Percentiles rank a stretch among this genome's conserved stretches.
These are phyloP conservation scores for Crataegus laevigata DNA, from an alignment of 306 rosid genomes.

Conservation along the genomic window DNA sequence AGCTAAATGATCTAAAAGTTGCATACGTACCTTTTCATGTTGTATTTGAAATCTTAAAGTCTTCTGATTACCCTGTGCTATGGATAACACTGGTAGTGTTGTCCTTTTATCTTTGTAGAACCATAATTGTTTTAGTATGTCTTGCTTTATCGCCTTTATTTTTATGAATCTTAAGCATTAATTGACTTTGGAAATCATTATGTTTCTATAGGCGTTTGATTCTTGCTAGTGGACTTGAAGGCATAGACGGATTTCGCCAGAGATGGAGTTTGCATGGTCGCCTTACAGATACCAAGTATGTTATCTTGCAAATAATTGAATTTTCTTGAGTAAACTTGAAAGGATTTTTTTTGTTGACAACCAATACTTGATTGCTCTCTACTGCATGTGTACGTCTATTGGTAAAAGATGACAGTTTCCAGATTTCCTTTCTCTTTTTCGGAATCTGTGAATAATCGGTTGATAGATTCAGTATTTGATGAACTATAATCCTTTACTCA, in stretches of 20 bases:
- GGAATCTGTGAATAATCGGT: not conserved
- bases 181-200: constrained; percentile 4
- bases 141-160: not conserved
- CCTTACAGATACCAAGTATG: constrained; percentile 75
- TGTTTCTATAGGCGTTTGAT: constrained; percentile 60
- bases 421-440: not conserved
- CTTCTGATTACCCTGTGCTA: not conserved
- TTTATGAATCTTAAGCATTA: not conserved
- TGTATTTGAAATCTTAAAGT: not conserved
- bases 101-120: not conserved
- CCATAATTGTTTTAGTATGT: not conserved
- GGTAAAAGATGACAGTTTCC: not conserved
- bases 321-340: constrained; percentile 10
- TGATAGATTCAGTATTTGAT: not conserved
- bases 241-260: constrained; percentile 83
- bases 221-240: constrained; percentile 90
- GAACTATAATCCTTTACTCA: not conserved
- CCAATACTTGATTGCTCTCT: not conserved
- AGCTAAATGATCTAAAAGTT: not conserved
- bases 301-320: constrained; percentile 13
- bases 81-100: not conserved
- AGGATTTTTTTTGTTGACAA: not conserved
- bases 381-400: not conserved
- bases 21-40: not conserved
- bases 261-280: constrained; percentile 95